These are phyloP conservation scores for Bolboschoenoplectus hybrid DNA, from an alignment of 202 grass and related monocot genomes.

Conservation along the genomic window DNA sequence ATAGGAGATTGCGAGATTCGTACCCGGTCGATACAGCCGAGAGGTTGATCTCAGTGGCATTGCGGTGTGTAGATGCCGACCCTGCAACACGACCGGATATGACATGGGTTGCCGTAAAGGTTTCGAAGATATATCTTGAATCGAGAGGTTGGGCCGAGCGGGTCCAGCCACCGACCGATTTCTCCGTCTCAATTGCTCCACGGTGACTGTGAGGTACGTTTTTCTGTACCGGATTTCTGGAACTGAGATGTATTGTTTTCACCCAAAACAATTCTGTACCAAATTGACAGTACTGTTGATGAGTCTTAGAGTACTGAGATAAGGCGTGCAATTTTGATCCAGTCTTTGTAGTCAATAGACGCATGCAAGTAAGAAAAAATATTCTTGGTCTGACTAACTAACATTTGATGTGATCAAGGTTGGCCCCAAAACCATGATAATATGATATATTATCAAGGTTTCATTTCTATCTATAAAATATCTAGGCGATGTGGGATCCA, in stretches of 20 bases:
- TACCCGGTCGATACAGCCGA: conserved; percentile 67
- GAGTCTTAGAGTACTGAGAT: background rate
- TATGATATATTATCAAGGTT: no score
- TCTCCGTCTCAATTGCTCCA: conserved; percentile 73
- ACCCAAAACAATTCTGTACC: background rate
- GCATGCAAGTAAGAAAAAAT: background rate
- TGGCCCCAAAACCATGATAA: background rate
- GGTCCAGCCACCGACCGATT: conserved; percentile 62
- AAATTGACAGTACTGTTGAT: conserved; percentile 15
- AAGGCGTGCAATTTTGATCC: conserved; percentile 4
- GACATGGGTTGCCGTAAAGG: conserved; percentile 65
- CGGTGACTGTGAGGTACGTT: conserved; percentile 52
- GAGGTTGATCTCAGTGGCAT: conserved; percentile 57
- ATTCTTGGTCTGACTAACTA: conserved; percentile 23
- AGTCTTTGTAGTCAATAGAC: background rate
- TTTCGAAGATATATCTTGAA: conserved; percentile 78
- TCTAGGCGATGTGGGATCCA: background rate
- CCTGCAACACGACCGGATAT: conserved; percentile 61
- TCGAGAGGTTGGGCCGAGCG: conserved; percentile 66
- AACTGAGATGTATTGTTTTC: conserved; percentile 5
- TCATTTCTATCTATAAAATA: background rate
- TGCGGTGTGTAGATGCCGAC: conserved; percentile 62
- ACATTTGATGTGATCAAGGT: background rate
- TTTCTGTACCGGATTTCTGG: background rate
- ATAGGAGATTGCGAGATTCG: conserved; percentile 70